These are phyloP conservation scores for Nematodospora anomalae DNA, from an alignment of 1,139 yeast genomes.

Conservation along the genomic window DNA sequence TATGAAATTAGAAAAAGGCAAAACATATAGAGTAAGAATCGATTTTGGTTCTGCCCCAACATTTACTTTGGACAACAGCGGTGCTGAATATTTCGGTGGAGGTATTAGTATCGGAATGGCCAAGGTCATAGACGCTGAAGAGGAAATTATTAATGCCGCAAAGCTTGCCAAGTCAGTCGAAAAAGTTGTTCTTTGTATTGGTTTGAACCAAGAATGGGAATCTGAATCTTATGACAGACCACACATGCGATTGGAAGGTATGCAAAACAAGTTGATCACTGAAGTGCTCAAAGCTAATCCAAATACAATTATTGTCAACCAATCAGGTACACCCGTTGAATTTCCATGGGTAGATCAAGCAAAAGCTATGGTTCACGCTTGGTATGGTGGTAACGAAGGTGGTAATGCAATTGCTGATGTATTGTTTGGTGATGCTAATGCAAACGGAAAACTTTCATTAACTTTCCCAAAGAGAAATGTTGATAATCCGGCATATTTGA, in stretches of 20 bases:
- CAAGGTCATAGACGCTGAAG: conserved; percentile 21
- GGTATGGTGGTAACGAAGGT: conserved; percentile 38
- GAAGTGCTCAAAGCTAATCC: conserved; percentile 50
- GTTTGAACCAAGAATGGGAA: conserved; percentile 37
- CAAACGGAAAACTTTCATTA: conserved; percentile 32
- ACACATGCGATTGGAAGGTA: conserved; percentile 43
- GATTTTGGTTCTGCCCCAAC: conserved; percentile 57
- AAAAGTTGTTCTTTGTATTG: conserved; percentile 44
- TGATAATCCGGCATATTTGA: conserved; percentile 48
- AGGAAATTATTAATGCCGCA: conserved; percentile 26
- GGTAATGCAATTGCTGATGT: conserved; percentile 28
- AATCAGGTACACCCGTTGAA: conserved; percentile 64
- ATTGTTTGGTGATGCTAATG: conserved; percentile 26
- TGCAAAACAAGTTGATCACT: conserved; percentile 47
- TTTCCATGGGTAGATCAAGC: conserved; percentile 56
- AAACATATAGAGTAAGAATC: conserved; percentile 41
- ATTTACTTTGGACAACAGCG: conserved; percentile 21
- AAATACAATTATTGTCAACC: conserved; percentile 55
- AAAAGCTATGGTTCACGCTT: conserved; percentile 50
- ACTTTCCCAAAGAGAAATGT: conserved; percentile 46
- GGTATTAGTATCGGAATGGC: conserved; percentile 32
- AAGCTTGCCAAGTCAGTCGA: conserved; percentile 30
- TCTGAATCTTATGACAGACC: conserved; percentile 36
- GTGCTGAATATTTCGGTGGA: conserved; percentile 25
- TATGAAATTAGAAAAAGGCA: conserved; percentile 40